phyloP scores from a whole-genome alignment of 495 filamentous ascomycete species.

The Penicillium paradoxum region DNA sequence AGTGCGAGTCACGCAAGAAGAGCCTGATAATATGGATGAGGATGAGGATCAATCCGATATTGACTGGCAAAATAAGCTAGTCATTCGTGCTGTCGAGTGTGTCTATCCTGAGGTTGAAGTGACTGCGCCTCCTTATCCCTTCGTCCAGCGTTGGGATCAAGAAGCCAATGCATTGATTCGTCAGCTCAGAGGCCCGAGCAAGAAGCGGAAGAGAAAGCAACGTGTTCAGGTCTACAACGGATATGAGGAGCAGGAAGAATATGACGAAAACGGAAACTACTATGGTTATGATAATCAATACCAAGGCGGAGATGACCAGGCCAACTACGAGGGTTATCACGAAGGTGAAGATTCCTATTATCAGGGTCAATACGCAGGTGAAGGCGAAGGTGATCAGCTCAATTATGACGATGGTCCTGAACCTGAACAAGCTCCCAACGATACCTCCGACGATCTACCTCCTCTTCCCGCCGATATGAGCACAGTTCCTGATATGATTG shows the following conservation, averaged over 20 bases:
- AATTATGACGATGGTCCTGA: constrained; percentile 50
- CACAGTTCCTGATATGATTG: constrained; percentile 48
- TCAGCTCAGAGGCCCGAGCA: constrained; percentile 37
- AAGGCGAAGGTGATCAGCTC: constrained; percentile 37
- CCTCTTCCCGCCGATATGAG: constrained; percentile 58
- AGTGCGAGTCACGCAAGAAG: neutral
- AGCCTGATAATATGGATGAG: constrained; percentile 19
- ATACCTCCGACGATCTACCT: constrained; percentile 55
- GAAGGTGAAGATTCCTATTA: constrained; percentile 9
- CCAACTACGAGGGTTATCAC: constrained; percentile 27
- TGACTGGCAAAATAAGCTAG: constrained; percentile 71
- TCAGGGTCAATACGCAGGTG: constrained; percentile 8
- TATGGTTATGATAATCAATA: constrained; percentile 5
- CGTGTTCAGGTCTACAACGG: constrained; percentile 42
- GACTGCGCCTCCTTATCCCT: constrained; percentile 82
- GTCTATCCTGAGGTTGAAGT: constrained; percentile 66
- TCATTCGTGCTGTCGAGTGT: constrained; percentile 75
- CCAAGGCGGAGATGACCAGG: constrained; percentile 8
- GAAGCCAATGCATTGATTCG: constrained; percentile 54
- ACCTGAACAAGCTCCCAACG: constrained; percentile 14
- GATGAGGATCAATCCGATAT: constrained; percentile 28
- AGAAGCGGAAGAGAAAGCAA: constrained; percentile 55
- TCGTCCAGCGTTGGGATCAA: constrained; percentile 80
- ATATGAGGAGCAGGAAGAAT: constrained; percentile 30
- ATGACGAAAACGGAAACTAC: constrained; percentile 12